Evolutionary conservation across 768 basidiomycete species (phyloP).

Genomic region (Amanita pallidorosea): DNA sequence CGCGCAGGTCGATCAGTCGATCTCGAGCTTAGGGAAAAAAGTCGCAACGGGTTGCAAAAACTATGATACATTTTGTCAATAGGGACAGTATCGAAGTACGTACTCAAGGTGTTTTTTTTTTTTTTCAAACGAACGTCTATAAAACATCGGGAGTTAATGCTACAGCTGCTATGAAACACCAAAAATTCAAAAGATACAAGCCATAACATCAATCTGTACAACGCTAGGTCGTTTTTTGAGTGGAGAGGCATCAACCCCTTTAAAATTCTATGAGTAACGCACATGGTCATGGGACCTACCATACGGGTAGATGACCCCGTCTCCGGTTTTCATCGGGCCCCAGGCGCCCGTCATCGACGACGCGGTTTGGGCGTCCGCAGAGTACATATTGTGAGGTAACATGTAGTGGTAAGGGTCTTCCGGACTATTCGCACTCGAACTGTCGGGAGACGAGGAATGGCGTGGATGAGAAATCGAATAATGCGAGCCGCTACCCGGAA

Average conservation of each 20-base stretch:
- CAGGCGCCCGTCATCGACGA: slow-evolving; percentile 5
- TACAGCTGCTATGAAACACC: not conserved
- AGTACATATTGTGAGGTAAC: slow-evolving; percentile 13
- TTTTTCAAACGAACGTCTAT: not conserved
- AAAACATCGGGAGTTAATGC: not conserved
- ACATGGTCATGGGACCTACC: not conserved
- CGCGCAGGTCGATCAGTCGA: not conserved
- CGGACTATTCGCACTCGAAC: slow-evolving; percentile 24
- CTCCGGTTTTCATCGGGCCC: not conserved
- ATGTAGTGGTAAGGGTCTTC: slow-evolving; percentile 25
- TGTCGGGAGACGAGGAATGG: slow-evolving; percentile 25
- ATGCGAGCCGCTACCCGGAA: slow-evolving; percentile 8
- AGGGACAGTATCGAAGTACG: not conserved
- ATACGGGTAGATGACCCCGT: slow-evolving; percentile 1
- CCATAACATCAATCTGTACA: too few relatives aligned
- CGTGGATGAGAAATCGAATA: slow-evolving; percentile 11
- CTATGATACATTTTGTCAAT: not conserved
- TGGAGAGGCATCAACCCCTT: not conserved
- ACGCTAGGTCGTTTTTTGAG: not conserved
- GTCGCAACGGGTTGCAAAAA: not conserved
- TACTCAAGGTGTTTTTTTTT: not conserved
- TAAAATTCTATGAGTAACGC: not conserved
- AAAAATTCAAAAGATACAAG: not conserved
- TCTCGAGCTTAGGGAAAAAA: not conserved
- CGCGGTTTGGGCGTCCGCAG: slow-evolving; percentile 1